phyloP scores from a whole-genome alignment of 805 yeast species.

The Debaryomyces tyrocola region DNA sequence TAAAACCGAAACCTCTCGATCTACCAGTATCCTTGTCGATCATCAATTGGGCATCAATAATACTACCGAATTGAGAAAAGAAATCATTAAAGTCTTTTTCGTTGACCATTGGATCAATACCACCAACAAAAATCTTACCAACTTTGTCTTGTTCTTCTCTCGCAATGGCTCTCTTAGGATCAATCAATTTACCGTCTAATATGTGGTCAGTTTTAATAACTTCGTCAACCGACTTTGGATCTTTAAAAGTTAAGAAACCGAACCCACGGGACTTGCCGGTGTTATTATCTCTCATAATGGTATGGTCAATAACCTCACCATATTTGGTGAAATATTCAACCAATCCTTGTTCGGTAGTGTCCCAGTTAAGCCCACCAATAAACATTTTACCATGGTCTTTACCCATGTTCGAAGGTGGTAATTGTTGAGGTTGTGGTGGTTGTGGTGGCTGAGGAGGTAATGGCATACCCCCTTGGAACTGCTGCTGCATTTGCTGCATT shows the following conservation, averaged over 20 bases:
- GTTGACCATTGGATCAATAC: constrained; percentile 90
- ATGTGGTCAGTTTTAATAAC: constrained; percentile 86
- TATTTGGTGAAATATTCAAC: constrained; percentile 79
- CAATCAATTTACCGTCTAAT: constrained; percentile 93
- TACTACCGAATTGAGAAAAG: constrained; percentile 84
- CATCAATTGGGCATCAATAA: constrained; percentile 96
- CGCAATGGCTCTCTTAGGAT: constrained; percentile 96
- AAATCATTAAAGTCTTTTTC: constrained; percentile 86
- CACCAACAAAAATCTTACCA: constrained; percentile 96
- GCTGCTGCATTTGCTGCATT: constrained; percentile 4
- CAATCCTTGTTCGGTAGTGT: constrained; percentile 86
- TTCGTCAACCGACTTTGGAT: constrained; percentile 78
- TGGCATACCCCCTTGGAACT: neutral
- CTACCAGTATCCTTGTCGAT: constrained; percentile 95
- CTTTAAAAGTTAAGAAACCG: constrained; percentile 86
- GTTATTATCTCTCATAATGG: constrained; percentile 86
- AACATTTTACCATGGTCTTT: constrained; percentile 87
- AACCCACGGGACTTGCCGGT: constrained; percentile 94
- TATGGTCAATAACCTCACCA: constrained; percentile 85
- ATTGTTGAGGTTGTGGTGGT: constrained; percentile 16
- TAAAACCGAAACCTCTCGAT: constrained; percentile 96
- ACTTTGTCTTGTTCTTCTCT: constrained; percentile 96
- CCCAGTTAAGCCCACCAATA: constrained; percentile 97
- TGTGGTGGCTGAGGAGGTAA: constrained; percentile 6
- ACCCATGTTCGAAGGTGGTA: constrained; percentile 33